Percentiles rank a stretch among this genome's conserved stretches.
Evolutionary conservation across 2,329 filamentous ascomycete species (phyloP).

Genomic region (Fusarium sp.): DNA sequence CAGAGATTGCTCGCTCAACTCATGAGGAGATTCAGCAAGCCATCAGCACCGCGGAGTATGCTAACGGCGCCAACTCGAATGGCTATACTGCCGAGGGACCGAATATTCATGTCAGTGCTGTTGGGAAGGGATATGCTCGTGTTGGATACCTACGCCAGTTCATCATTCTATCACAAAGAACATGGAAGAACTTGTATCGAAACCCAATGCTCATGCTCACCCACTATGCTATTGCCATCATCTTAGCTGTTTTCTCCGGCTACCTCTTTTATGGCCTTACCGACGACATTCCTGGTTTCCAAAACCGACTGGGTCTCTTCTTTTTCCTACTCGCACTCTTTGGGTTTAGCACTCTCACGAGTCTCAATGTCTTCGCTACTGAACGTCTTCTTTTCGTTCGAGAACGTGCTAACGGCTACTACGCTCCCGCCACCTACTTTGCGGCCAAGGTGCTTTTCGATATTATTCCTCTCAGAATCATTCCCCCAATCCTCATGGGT

Average conservation of each 20-base stretch:
- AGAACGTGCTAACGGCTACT: conserved; percentile 97
- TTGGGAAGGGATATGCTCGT: conserved; percentile 85
- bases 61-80: conserved; percentile 73
- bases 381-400: conserved; percentile 92
- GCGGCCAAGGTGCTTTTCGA: conserved; percentile 98
- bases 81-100: conserved; percentile 60
- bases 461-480: conserved; percentile 91
- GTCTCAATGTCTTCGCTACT: conserved; percentile 90
- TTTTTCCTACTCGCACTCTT: conserved; percentile 97
- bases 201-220: conserved; percentile 99
- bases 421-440: conserved; percentile 93
- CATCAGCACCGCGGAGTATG: conserved; percentile 71
- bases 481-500: conserved; percentile 95
- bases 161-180: conserved; percentile 86
- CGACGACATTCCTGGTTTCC: conserved; percentile 96
- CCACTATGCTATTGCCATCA: conserved; percentile 96
- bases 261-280: conserved; percentile 97
- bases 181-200: conserved; percentile 96
- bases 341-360: conserved; percentile 95
- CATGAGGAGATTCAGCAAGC: conserved; percentile 83
- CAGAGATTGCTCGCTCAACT: conserved; percentile 79
- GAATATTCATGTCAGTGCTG: conserved; percentile 66
- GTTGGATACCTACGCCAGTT: conserved; percentile 87
- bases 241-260: conserved; percentile 92
- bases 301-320: conserved; percentile 96